Percentiles rank a stretch among this genome's conserved stretches.
phyloP scores from a whole-genome alignment of 768 basidiomycete genomes.

The Kwoniella dendrophila region DNA sequence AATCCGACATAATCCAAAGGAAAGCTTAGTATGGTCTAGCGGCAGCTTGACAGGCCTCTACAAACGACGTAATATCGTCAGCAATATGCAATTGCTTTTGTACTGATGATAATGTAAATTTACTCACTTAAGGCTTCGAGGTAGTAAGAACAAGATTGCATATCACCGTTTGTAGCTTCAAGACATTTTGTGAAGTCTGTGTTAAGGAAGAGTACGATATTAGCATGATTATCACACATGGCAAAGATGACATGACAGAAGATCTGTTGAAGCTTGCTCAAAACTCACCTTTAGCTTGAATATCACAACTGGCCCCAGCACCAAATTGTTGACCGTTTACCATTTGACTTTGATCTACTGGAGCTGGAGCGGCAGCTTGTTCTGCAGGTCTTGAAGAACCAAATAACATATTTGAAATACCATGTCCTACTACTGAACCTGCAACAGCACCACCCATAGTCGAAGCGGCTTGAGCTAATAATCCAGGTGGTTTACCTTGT shows the following conservation, averaged over 20 bases:
- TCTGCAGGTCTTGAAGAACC: slow-evolving; percentile 44
- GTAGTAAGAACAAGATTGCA: slow-evolving; percentile 54
- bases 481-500: slow-evolving; percentile 49
- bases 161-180: slow-evolving; percentile 54
- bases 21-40: slow-evolving; percentile 52
- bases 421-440: slow-evolving; percentile 56
- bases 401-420: slow-evolving; percentile 55
- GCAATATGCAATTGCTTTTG: too few relatives aligned
- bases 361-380: slow-evolving; percentile 32
- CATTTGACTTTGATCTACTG: slow-evolving; percentile 43
- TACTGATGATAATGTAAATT: too few relatives aligned
- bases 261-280: too few relatives aligned
- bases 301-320: slow-evolving; percentile 45
- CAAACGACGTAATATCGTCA: neutral
- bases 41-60: slow-evolving; percentile 56
- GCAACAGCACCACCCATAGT: slow-evolving; percentile 56
- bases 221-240: neutral
- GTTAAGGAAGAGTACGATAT: neutral
- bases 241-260: neutral
- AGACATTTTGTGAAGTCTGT: slow-evolving; percentile 56
- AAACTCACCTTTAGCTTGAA: slow-evolving; percentile 53
- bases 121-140: slow-evolving; percentile 53
- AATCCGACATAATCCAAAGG: neutral
- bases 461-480: slow-evolving; percentile 52
- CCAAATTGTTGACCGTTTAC: slow-evolving; percentile 26